Base-by-base conservation (phyloP, 768 basidiomycete species). In the Chalciporus pseudorubinellus region DNA sequence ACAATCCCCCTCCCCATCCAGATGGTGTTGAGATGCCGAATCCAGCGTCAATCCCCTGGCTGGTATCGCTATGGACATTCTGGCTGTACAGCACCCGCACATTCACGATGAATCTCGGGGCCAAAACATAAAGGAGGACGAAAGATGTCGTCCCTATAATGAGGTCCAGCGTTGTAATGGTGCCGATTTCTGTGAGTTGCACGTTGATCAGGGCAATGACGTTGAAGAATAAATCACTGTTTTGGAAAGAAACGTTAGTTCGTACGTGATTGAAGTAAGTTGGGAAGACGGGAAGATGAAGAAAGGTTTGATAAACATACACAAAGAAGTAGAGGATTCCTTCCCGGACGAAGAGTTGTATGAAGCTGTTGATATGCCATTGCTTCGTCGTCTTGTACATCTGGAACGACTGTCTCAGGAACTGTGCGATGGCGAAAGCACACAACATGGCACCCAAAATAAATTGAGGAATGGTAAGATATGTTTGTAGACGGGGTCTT, bases 271-370 rank as follows among this genome's bases (percentile, higher is more conserved):
- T 13, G 8, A 33, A 33, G 12, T 10, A 33, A 13, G 31, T 13
- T 11, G 21, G 28, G n/a, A 11, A 31, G 29, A 12, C 10, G 11
- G 28, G n/a, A 19, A 44, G 29, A 9, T 7, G 28, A 18, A 14
- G 14, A n/a, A 13, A 29, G 29, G 29, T 16, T 21, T 6, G 44
- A 26, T 9, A 9, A 6, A 50, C 60, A 4, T 36, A 61, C 60
- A 53, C 29, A n/a, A 55, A 1, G 18, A 59, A 62, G 40, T 62
- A 62, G 3, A 41, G n/a, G 1, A 46, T n/a, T 2, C 57, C 60
- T 18, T 62, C 57, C 5, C 34, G 42, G 11, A 41, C 10, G n/a
- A 60, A 46, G 1, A 51, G 28, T 12, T 29, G 8, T 42, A 62
- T 50, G 14, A 21, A 34, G 0, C n/a, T 46, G 21, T 49, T 62